A percentile compares a stretch with the other conserved stretches of the same genome.
Evolutionary conservation across 2,329 filamentous ascomycete species (phyloP).

Genomic region (Aureobasidium sp.): DNA sequence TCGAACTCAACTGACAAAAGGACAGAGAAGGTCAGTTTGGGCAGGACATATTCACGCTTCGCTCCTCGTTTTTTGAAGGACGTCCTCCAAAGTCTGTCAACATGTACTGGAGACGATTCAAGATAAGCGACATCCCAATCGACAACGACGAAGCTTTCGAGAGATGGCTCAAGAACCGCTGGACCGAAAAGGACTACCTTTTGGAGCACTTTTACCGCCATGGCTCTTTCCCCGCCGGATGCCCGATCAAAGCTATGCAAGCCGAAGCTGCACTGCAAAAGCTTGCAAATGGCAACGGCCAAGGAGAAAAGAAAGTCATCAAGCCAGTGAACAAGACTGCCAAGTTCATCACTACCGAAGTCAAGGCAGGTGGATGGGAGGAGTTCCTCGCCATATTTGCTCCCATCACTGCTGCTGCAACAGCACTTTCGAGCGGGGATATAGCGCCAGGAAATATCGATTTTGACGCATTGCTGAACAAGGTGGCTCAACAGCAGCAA

Average conservation of each 20-base stretch:
- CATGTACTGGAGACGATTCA: slow-evolving; percentile 86
- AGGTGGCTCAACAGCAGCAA: slow-evolving; percentile 29
- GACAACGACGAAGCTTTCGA: slow-evolving; percentile 65
- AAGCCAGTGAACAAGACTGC: slow-evolving; percentile 25
- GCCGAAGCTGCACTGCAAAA: slow-evolving; percentile 29
- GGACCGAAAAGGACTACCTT: slow-evolving; percentile 81
- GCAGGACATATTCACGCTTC: slow-evolving; percentile 76
- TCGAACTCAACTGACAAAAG: neutral
- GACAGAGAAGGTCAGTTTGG: slow-evolving; percentile 54
- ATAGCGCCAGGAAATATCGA: slow-evolving; percentile 29
- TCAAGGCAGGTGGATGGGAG: slow-evolving; percentile 44
- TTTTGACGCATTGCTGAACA: slow-evolving; percentile 28
- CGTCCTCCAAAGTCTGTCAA: slow-evolving; percentile 85
- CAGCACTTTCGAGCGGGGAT: slow-evolving; percentile 41
- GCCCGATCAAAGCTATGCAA: slow-evolving; percentile 31
- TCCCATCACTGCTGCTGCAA: slow-evolving; percentile 44
- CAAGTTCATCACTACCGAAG: slow-evolving; percentile 42
- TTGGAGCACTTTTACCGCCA: slow-evolving; percentile 68
- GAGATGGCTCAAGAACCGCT: slow-evolving; percentile 69
- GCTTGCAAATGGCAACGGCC: slow-evolving; percentile 29
- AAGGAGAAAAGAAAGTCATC: slow-evolving; percentile 18
- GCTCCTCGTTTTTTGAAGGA: slow-evolving; percentile 76
- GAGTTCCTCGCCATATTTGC: slow-evolving; percentile 47
- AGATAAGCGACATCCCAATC: slow-evolving; percentile 71
- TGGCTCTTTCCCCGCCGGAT: slow-evolving; percentile 70